Evolutionary conservation across 495 filamentous ascomycete species (phyloP), one percentile per base, ranked within the genome.

Genomic region (Monascus purpureus): DNA sequence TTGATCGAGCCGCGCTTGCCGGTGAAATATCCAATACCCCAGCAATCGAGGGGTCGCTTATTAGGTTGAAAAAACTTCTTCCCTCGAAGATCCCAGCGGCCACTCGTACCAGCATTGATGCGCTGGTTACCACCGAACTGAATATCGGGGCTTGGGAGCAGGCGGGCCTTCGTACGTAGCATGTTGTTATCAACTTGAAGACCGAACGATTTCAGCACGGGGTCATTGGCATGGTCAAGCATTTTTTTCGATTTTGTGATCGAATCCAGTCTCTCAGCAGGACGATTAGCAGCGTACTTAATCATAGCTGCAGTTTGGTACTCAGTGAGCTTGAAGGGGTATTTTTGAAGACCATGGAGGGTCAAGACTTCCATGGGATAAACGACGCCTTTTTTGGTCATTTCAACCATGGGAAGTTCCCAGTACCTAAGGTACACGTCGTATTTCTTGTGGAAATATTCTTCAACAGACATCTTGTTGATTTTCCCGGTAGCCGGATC

Each of bases 81-180:
- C 18, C 75, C 75, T 11, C 80, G 73, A 13, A 95, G 67, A 50
- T 90, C 81, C 90, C 90, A 97, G 8, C 81, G 76, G 14, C 87
- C 90, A 20, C 48, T 49, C 7, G 49, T 63, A 1, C 59, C 54
- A 1, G 80, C 79, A 36, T 73, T 68, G 20, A 54, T 36, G 17
- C 63, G 67, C 12, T 52, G 43, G 17, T 61, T 60, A 6, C 44
- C 52, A 2, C 46, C 65, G 42, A 85, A 94, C 22, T 65, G 43
- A 9, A 95, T 62, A 35, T 77, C 64, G 0, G 90, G 87, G 17
- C 68, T 67, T 4, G 64, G 62, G 3, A 97, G 63, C 2, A 93
- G 41, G n/a, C 75, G 73, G 14, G 77, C 86, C 18, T 79, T 65
- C 4, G 76, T 70, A 39, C 65, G 55, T 2, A 75, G 59, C 71